A percentile compares a stretch with the other conserved stretches of the same genome.
Evolutionary conservation across 495 filamentous ascomycete genomes (phyloP).

Genomic region (Copromyces sp.): DNA sequence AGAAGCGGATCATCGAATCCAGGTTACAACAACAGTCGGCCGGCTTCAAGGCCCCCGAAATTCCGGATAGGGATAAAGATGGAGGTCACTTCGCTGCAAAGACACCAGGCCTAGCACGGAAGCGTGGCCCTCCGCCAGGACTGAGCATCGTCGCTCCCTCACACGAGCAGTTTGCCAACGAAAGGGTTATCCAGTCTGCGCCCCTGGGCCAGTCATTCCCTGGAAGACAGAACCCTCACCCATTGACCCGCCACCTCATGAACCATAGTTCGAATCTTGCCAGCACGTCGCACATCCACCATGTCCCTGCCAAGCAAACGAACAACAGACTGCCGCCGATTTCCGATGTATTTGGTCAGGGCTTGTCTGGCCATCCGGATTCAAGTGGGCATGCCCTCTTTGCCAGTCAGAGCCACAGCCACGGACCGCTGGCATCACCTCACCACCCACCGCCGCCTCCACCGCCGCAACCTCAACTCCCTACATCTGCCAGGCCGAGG

Average conservation of each 20-base stretch:
- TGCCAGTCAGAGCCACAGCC: slow-evolving; percentile 20
- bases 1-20: slow-evolving; percentile 88
- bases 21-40: slow-evolving; percentile 80
- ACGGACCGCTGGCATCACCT: slow-evolving; percentile 62
- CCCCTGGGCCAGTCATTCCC: slow-evolving; percentile 95
- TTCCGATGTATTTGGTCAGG: slow-evolving; percentile 82
- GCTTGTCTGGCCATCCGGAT: slow-evolving; percentile 58
- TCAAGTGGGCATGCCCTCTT: slow-evolving; percentile 59
- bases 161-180: slow-evolving; percentile 90
- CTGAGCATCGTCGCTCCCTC: slow-evolving; percentile 93
- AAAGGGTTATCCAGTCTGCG: slow-evolving; percentile 93
- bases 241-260: slow-evolving; percentile 69
- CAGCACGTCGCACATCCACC: slow-evolving; percentile 84
- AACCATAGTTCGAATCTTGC: slow-evolving; percentile 81
- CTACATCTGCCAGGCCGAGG: slow-evolving; percentile 49
- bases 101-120: slow-evolving; percentile 52
- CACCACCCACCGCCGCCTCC: slow-evolving; percentile 41
- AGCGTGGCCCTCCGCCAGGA: slow-evolving; percentile 77
- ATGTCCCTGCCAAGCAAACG: slow-evolving; percentile 79
- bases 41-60: slow-evolving; percentile 55
- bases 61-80: slow-evolving; percentile 35
- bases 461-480: slow-evolving; percentile 28
- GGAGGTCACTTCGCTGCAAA: slow-evolving; percentile 51
- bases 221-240: slow-evolving; percentile 73
- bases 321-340: slow-evolving; percentile 90